These are phyloP conservation scores for Whalleya microplaca DNA, from an alignment of 2,329 filamentous ascomycete genomes.

Conservation along the genomic window DNA sequence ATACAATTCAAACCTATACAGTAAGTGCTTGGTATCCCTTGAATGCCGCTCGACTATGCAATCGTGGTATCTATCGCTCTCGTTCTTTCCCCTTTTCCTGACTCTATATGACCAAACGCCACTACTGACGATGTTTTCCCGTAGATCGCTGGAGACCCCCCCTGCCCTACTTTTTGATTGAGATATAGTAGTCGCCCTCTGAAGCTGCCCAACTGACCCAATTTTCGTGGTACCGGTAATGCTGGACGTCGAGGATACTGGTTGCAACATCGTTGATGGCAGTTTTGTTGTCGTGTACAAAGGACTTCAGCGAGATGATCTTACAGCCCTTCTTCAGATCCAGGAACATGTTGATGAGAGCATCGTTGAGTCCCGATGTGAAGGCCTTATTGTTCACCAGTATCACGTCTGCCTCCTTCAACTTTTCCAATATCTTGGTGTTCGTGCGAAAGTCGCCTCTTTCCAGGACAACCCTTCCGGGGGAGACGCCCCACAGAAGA, in stretches of 20 bases:
- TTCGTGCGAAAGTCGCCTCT: conserved; percentile 83
- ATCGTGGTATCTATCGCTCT: conserved; percentile 25
- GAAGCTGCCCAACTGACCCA: conserved; percentile 94
- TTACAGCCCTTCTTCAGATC: conserved; percentile 90
- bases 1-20: conserved; percentile 30
- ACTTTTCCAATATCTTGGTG: conserved; percentile 67
- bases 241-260: conserved; percentile 78
- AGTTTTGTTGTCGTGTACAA: conserved; percentile 79
- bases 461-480: conserved; percentile 79
- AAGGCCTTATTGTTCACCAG: conserved; percentile 99
- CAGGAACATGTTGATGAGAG: conserved; percentile 84
- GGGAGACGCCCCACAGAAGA: conserved; percentile 82
- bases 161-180: conserved; percentile 66
- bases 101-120: conserved; percentile 14
- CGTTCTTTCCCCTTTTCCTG: conserved; percentile 12
- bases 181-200: conserved; percentile 85
- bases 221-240: conserved; percentile 61
- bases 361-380: conserved; percentile 82
- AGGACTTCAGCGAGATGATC: conserved; percentile 90
- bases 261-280: conserved; percentile 75
- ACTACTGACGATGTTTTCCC: conserved; percentile 15
- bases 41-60: conserved; percentile 22
- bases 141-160: conserved; percentile 1
- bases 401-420: conserved; percentile 90
- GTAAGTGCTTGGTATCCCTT: conserved; percentile 33